A percentile compares a stretch with the other conserved stretches of the same genome.
Evolutionary conservation across 257 asterid genomes (phyloP).

Genomic region (Apocynum venetum): DNA sequence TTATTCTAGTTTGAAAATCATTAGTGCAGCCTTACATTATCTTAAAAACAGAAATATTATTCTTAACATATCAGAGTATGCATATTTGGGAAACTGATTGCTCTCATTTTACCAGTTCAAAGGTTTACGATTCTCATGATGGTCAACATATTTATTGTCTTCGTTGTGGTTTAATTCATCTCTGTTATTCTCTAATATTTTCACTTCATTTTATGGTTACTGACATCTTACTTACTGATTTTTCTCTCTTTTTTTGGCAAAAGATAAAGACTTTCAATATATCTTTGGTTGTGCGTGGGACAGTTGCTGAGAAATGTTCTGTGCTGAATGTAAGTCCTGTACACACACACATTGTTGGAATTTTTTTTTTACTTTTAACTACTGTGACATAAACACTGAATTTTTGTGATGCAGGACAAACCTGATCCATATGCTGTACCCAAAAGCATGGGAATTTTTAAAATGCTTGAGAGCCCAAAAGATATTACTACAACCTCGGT

Average conservation of each 20-base stretch:
- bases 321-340: slow-evolving; percentile 45
- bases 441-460: slow-evolving; percentile 69
- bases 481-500: slow-evolving; percentile 73
- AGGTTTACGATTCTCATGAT: not conserved
- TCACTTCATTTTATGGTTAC: not conserved
- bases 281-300: slow-evolving; percentile 82
- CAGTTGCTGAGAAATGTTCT: slow-evolving; percentile 63
- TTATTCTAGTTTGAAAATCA: not conserved
- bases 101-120: not conserved
- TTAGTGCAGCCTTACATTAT: not conserved
- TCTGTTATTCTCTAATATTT: not conserved
- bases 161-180: not conserved
- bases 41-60: not conserved
- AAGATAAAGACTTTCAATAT: slow-evolving; percentile 74
- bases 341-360: not conserved
- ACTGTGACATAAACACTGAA: not conserved
- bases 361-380: not conserved
- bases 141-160: not conserved
- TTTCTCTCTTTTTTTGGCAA: not conserved
- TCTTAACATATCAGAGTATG: not conserved
- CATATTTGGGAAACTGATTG: not conserved
- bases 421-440: slow-evolving; percentile 75
- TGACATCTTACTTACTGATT: slow-evolving; percentile 1
- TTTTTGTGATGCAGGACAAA: slow-evolving; percentile 46
- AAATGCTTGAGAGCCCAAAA: slow-evolving; percentile 67